Evolutionary conservation across 441 rosid species (phyloP).

Genomic region (Populus hybrid): DNA sequence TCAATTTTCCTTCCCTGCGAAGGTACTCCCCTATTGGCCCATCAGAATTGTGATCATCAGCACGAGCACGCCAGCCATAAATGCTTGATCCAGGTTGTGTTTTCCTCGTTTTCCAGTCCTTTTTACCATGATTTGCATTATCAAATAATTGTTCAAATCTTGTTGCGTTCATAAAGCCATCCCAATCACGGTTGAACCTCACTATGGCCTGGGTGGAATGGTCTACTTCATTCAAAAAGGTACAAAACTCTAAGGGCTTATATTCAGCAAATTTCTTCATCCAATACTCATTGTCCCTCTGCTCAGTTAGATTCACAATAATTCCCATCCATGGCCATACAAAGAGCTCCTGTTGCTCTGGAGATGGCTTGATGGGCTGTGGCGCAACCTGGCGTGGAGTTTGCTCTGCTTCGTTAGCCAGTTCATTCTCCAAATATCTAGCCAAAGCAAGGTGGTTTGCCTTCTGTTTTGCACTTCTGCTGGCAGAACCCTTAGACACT

Average conservation of each 20-base stretch:
- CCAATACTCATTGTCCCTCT: constrained; percentile 43
- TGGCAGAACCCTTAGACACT: constrained; percentile 70
- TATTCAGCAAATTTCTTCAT: constrained; percentile 48
- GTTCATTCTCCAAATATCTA: constrained; percentile 55
- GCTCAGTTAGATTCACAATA: constrained; percentile 34
- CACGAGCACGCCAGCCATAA: constrained; percentile 84
- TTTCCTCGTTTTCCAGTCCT: constrained; percentile 45
- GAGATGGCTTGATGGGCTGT: constrained; percentile 23
- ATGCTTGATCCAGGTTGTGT: constrained; percentile 30
- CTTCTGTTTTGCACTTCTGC: constrained; percentile 64
- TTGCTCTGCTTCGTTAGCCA: constrained; percentile 46
- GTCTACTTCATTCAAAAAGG: constrained; percentile 43
- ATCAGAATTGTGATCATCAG: constrained; percentile 49
- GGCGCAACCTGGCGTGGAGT: constrained; percentile 25
- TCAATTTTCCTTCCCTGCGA: constrained; percentile 51
- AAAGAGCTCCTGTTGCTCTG: constrained; percentile 39
- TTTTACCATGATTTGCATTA: constrained; percentile 39
- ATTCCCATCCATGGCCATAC: constrained; percentile 94
- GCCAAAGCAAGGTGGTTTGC: constrained; percentile 82
- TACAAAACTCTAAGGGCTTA: constrained; percentile 52
- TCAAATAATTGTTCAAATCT: constrained; percentile 68
- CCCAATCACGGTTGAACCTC: constrained; percentile 57
- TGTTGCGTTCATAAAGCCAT: constrained; percentile 52
- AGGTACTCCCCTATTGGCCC: constrained; percentile 71
- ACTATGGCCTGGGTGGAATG: constrained; percentile 46